phyloP scores from a whole-genome alignment of 1,284 basidiomycete genomes.

The Puccinia horiana region DNA sequence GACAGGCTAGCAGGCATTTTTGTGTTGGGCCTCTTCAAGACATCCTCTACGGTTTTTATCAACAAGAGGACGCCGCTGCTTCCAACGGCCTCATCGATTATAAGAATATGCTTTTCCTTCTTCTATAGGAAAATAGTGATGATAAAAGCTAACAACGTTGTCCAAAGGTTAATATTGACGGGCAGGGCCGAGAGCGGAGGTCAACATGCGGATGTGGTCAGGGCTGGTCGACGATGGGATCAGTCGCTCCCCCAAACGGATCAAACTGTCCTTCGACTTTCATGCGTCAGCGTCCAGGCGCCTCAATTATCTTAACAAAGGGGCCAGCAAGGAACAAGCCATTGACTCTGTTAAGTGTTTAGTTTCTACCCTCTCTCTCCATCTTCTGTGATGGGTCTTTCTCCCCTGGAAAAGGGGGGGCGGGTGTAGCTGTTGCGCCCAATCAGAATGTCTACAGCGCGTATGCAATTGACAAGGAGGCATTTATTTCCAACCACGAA shows the following conservation, averaged over 20 bases:
- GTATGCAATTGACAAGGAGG: background rate
- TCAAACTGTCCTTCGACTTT: background rate
- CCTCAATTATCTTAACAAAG: background rate
- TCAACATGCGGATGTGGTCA: background rate
- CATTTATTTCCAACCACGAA: background rate
- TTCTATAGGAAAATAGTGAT: background rate
- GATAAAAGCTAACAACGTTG: background rate
- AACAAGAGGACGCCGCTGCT: background rate
- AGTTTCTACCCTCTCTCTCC: too few species aligned
- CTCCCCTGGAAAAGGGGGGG: background rate
- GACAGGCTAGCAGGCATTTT: background rate
- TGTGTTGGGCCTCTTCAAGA: background rate
- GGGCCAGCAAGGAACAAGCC: background rate
- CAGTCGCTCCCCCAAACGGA: background rate
- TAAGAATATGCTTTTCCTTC: background rate
- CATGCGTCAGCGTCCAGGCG: too few species aligned
- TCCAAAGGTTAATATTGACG: background rate
- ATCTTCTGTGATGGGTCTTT: too few species aligned
- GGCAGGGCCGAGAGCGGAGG: background rate
- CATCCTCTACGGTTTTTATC: background rate
- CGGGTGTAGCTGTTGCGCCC: background rate
- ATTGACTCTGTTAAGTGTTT: too few species aligned
- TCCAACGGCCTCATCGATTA: background rate
- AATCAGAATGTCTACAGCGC: background rate
- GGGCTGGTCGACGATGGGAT: background rate